Base-by-base conservation (phyloP, 306 rosid species). In the Sechiopsis laciniata region DNA sequence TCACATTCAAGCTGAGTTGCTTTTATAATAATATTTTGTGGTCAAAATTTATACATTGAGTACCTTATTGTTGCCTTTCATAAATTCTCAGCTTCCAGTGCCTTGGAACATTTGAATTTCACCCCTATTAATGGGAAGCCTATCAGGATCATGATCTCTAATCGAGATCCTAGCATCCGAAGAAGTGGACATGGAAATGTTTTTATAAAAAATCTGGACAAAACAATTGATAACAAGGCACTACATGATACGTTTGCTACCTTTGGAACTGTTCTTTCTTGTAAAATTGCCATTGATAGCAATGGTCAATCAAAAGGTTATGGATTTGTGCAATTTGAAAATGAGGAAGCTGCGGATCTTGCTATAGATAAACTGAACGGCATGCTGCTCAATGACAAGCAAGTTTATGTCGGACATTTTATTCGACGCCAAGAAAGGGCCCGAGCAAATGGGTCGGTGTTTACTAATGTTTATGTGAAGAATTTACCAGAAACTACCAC, bases 61-160 rank as follows among this genome's bases (percentile, higher is more conserved):
- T 24, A 52, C 9, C 40, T 26, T 63, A 3, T 55, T 72, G 64
- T 37, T 19, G 35, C 53, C 7, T 72, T 56, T n/a, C 50, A 55
- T 24, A 4, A 77, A 62, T 20, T 83, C 76, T 82, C 88, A 87
- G 97, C 96, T 55, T 76, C 84, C 17, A 83, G 21, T 60, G 91
- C 96, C 7, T 46, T 86, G 83, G 94, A 85, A 14, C 35, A 76
- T 21, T 74, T 91, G 76, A 89, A 91, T 71, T 89, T 86, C 52
- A 70, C 91, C 72, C 85, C 82, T 7, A 0, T 91, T 5, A 87
- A 89, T 75, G 93, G 94, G 76, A 91, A 81, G 71, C 91, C 97
- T 21, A 87, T 91, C 52, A 91, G 98, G 51, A 84, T 93, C 62
- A 93, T 93, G 98, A 82, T 73, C 73, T 93, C 96, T 66, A 90